phyloP scores from a whole-genome alignment of 768 basidiomycete species.

The Zangia roseola region DNA sequence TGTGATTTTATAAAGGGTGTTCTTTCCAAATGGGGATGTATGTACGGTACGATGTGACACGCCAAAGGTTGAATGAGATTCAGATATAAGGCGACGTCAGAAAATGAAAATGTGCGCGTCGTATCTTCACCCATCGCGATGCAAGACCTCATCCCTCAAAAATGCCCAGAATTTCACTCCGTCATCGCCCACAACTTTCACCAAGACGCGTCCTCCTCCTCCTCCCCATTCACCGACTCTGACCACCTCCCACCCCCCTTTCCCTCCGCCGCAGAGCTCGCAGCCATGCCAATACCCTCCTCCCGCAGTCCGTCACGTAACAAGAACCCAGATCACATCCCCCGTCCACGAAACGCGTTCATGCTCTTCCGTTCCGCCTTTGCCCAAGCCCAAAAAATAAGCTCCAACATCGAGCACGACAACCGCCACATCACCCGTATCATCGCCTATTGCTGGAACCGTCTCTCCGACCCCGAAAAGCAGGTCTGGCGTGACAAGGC shows the following conservation, averaged over 20 bases:
- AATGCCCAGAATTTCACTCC: slow-evolving; percentile 29
- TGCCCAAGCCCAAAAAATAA: slow-evolving; percentile 49
- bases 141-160: slow-evolving; percentile 17
- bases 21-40: slow-evolving; percentile 11
- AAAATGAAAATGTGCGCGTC: slow-evolving; percentile 8
- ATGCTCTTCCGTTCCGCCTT: slow-evolving; percentile 65
- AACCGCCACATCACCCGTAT: slow-evolving; percentile 59
- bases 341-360: slow-evolving; percentile 42
- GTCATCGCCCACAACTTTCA: slow-evolving; percentile 7
- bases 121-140: slow-evolving; percentile 8
- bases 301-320: slow-evolving; percentile 29
- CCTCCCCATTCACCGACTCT: slow-evolving; percentile 7
- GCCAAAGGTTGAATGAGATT: neutral
- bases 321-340: slow-evolving; percentile 40
- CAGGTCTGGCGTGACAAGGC: slow-evolving; percentile 51
- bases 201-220: slow-evolving; percentile 5
- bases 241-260: neutral
- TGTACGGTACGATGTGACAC: slow-evolving; percentile 26
- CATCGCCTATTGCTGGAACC: slow-evolving; percentile 55
- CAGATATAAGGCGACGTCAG: slow-evolving; percentile 25
- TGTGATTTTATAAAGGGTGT: slow-evolving; percentile 32
- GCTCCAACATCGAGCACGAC: slow-evolving; percentile 50
- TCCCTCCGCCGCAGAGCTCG: slow-evolving; percentile 21
- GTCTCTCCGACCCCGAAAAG: slow-evolving; percentile 49
- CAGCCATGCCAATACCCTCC: slow-evolving; percentile 30